phyloP scores from a whole-genome alignment of 345 rosid species.

The Corchorus olitorius region DNA sequence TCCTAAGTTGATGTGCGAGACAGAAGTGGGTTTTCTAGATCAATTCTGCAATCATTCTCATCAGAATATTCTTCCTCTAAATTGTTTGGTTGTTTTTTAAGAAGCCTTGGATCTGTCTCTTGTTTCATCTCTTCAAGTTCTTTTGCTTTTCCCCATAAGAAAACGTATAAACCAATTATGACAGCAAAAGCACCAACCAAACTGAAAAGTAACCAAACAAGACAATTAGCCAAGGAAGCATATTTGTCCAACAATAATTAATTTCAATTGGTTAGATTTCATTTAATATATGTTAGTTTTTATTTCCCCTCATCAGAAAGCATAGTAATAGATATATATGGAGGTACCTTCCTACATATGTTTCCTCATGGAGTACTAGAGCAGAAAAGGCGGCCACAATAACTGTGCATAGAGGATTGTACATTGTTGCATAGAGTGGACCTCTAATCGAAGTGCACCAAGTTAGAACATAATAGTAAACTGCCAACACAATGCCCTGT shows the following conservation, averaged over 20 bases:
- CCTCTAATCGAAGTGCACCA: constrained; percentile 65
- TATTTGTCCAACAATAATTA: background rate
- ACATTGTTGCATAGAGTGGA: constrained; percentile 60
- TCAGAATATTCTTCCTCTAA: constrained; percentile 34
- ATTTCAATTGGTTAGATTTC: too few species aligned
- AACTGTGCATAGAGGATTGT: constrained; percentile 59
- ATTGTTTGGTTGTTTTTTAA: constrained; percentile 17
- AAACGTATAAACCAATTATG: constrained; percentile 31
- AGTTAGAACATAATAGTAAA: constrained; percentile 56
- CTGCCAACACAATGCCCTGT: constrained; percentile 51
- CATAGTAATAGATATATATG: too few species aligned
- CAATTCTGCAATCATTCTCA: constrained; percentile 18
- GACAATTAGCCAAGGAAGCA: background rate
- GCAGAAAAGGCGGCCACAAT: constrained; percentile 52
- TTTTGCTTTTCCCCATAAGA: too few species aligned
- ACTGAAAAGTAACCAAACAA: constrained; percentile 27
- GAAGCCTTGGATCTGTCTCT: background rate
- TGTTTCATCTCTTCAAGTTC: too few species aligned
- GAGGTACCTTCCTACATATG: constrained; percentile 49
- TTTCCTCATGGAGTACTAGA: constrained; percentile 49
- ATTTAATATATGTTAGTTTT: too few species aligned
- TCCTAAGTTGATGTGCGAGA: constrained; percentile 22
- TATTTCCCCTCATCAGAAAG: too few species aligned
- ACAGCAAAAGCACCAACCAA: constrained; percentile 53
- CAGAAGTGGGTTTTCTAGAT: constrained; percentile 53